A percentile compares a stretch with the other conserved stretches of the same genome.
These are phyloP conservation scores for Penicillium capsulatum DNA, from an alignment of 2,329 filamentous ascomycete species.

Conservation along the genomic window DNA sequence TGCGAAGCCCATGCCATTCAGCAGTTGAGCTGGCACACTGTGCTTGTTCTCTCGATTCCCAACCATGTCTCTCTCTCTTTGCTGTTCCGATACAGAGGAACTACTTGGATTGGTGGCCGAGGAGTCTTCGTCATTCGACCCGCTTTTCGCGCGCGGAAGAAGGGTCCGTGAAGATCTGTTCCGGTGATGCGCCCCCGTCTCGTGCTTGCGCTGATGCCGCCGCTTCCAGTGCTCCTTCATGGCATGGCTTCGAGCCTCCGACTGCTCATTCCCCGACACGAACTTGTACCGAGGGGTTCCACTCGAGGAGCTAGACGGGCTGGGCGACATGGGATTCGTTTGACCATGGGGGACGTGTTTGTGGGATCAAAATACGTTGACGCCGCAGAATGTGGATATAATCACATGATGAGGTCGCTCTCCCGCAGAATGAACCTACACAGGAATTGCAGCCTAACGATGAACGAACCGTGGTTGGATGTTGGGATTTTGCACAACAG, in stretches of 20 bases:
- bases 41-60: not conserved
- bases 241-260: constrained; percentile 33
- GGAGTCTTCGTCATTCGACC: not conserved
- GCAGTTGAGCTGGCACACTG: constrained; percentile 15
- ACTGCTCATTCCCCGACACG: constrained; percentile 17
- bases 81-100: not conserved
- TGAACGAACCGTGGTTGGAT: too few species aligned
- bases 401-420: too few species aligned
- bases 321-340: constrained; percentile 7
- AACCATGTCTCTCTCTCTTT: not conserved
- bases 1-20: constrained; percentile 29
- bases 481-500: too few species aligned
- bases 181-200: constrained; percentile 7
- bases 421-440: too few species aligned
- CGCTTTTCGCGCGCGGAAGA: constrained; percentile 1
- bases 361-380: too few species aligned
- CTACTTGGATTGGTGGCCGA: not conserved
- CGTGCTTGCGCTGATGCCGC: constrained; percentile 18
- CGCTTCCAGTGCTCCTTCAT: constrained; percentile 38
- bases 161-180: constrained; percentile 5
- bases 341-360: too few species aligned
- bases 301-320: not conserved
- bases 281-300: constrained; percentile 20
- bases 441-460: too few species aligned
- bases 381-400: too few species aligned